These are phyloP conservation scores for Pythium scleroteichum DNA, from an alignment of 352 stramenopile species.

Conservation along the genomic window DNA sequence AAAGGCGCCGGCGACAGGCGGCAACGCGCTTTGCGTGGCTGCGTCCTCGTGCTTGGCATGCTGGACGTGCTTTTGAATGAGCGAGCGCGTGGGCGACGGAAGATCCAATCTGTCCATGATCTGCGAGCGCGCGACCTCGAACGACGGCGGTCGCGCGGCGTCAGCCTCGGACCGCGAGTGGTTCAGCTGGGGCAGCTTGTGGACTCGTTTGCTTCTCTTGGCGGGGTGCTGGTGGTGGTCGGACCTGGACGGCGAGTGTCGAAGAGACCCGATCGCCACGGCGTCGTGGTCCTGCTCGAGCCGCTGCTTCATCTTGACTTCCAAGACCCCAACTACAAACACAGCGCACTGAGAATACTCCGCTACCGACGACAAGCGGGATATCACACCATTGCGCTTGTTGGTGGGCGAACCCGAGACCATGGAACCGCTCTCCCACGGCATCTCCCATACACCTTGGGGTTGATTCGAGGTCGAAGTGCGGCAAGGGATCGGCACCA, in stretches of 20 bases:
- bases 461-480: no score
- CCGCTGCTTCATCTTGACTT: slow-evolving; percentile 72
- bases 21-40: slow-evolving; percentile 35
- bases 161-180: slow-evolving; percentile 12
- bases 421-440: slow-evolving; percentile 32
- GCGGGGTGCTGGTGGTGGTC: slow-evolving; percentile 3
- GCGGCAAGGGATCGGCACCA: no score
- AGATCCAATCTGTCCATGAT: slow-evolving; percentile 57
- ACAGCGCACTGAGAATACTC: background rate
- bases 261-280: slow-evolving; percentile 49
- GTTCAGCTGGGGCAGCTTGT: slow-evolving; percentile 45
- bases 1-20: slow-evolving; percentile 55
- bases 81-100: slow-evolving; percentile 53
- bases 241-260: slow-evolving; percentile 11
- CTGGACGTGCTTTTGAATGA: slow-evolving; percentile 58
- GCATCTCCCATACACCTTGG: slow-evolving; percentile 20
- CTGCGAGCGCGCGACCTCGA: slow-evolving; percentile 44
- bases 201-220: slow-evolving; percentile 43
- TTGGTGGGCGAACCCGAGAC: slow-evolving; percentile 32
- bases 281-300: slow-evolving; percentile 48
- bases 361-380: background rate
- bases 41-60: slow-evolving; percentile 44
- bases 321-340: slow-evolving; percentile 47
- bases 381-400: slow-evolving; percentile 54
- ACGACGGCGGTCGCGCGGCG: slow-evolving; percentile 34